Evolutionary conservation across 768 basidiomycete species (phyloP), one percentile per base, ranked within the genome.

Genomic region (Russula abietina): DNA sequence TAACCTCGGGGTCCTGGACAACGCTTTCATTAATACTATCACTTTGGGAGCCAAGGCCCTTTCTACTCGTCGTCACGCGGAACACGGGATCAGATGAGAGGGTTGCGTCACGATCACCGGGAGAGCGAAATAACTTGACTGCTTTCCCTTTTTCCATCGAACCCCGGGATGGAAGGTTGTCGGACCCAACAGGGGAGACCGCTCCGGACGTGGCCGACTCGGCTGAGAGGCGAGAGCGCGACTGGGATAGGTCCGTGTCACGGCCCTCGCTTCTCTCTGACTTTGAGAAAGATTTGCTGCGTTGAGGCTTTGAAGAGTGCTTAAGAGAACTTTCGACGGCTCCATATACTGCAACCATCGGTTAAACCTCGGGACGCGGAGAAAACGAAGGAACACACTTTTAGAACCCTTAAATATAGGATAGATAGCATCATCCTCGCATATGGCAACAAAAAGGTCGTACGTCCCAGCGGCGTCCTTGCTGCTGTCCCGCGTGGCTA

Each of bases 381-480:
- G 33, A 39, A 24, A 39, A 41, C 4, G 17, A 32, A 1, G 4
- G 32, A 12, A 74, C 80, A 67, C 67, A 91, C 94, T 89, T 77
- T 89, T 83, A 89, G 95, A 90, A 26, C 82, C 79, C 74, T 85
- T 91, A 76, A 95, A 94, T 62, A 90, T 80, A 30, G 82, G 83
- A 75, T 93, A 97, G 53, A 96, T 83, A 53, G 85, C 79, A 67
- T 91, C 87, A 74, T 97, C 95, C 75, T 97, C 95, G 65, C 91
- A 93, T 17, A 97, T 78, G 0, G 93, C 93, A 19, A 86, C 80
- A 72, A 93, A 94, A 50, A 98, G 76, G 73, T 97, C 93, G 63
- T 90, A 85, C 10, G 83, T 78, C 11, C 84, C 86, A 26, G 93
- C 94, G 26, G 76, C 77, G 4, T 87, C 81, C 54, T 88, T 83